Percentiles rank a stretch among this genome's conserved stretches.
Evolutionary conservation across 2,329 filamentous ascomycete species (phyloP).

Genomic region (Microdochium bolleyi): DNA sequence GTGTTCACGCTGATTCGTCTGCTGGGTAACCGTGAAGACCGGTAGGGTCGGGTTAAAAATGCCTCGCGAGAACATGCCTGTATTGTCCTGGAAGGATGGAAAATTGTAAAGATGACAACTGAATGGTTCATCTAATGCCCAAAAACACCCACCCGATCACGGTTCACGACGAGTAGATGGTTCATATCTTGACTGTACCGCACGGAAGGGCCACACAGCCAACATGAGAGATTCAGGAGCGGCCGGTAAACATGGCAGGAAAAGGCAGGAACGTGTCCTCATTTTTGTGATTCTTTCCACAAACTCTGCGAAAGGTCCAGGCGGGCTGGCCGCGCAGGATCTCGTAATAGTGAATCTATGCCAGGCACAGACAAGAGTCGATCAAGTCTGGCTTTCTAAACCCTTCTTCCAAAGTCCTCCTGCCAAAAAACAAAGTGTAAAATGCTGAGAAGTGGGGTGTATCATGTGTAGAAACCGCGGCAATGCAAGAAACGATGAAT

Average conservation of each 20-base stretch:
- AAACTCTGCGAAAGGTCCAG: neutral
- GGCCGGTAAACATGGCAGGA: neutral
- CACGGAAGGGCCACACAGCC: too few species aligned
- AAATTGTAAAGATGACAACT: too few species aligned
- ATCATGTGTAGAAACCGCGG: neutral
- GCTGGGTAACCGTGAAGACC: too few species aligned
- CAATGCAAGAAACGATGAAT: neutral
- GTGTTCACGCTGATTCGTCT: too few species aligned
- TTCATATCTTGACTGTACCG: too few species aligned
- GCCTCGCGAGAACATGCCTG: too few species aligned
- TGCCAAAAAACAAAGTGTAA: neutral
- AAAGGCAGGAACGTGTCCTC: neutral
- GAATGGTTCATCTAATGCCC: too few species aligned
- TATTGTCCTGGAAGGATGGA: too few species aligned
- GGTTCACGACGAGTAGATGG: too few species aligned
- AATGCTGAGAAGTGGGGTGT: conserved; percentile 1
- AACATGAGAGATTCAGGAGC: neutral
- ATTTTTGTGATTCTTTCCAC: neutral
- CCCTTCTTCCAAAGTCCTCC: neutral
- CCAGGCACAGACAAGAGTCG: neutral
- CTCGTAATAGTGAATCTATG: neutral
- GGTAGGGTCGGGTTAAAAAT: too few species aligned
- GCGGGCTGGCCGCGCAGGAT: neutral
- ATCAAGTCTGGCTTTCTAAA: neutral
- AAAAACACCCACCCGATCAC: too few species aligned